Conservation (phyloP, 257 asterid species). For the Primulina huaijiensis region DNA sequence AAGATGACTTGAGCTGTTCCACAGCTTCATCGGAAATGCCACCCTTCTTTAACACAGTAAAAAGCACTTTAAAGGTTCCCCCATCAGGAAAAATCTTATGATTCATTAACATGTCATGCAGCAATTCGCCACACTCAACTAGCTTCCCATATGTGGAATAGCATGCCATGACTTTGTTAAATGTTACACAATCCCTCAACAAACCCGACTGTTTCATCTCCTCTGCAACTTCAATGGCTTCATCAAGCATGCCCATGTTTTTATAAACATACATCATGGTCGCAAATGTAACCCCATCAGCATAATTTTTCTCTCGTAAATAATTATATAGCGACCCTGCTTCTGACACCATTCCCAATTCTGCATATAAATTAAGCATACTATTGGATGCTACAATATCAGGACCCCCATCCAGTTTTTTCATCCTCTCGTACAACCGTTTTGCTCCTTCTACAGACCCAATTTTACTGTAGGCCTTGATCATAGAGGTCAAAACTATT, state of each 20-base stretch:
- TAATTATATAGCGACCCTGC: constrained; percentile 52
- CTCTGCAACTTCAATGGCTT: constrained; percentile 74
- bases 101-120: constrained; percentile 68
- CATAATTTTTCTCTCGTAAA: constrained; percentile 46
- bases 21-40: constrained; percentile 62
- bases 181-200: constrained; percentile 54
- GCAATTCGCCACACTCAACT: constrained; percentile 65
- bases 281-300: constrained; percentile 76
- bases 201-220: constrained; percentile 67
- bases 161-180: constrained; percentile 75
- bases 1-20: constrained; percentile 57
- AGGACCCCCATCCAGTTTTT: constrained; percentile 59
- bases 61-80: constrained; percentile 66
- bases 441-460: constrained; percentile 82
- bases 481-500: constrained; percentile 74
- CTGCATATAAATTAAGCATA: constrained; percentile 75
- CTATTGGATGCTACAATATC: constrained; percentile 85
- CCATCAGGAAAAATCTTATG: constrained; percentile 55
- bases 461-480: constrained; percentile 71
- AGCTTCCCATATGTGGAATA: constrained; percentile 65
- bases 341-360: constrained; percentile 77
- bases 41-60: constrained; percentile 68
- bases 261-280: constrained; percentile 80
- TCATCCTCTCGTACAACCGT: constrained; percentile 58
- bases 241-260: constrained; percentile 87